These are phyloP conservation scores for Cladosporium oxysporum DNA, from an alignment of 2,329 filamentous ascomycete genomes.

Conservation along the genomic window DNA sequence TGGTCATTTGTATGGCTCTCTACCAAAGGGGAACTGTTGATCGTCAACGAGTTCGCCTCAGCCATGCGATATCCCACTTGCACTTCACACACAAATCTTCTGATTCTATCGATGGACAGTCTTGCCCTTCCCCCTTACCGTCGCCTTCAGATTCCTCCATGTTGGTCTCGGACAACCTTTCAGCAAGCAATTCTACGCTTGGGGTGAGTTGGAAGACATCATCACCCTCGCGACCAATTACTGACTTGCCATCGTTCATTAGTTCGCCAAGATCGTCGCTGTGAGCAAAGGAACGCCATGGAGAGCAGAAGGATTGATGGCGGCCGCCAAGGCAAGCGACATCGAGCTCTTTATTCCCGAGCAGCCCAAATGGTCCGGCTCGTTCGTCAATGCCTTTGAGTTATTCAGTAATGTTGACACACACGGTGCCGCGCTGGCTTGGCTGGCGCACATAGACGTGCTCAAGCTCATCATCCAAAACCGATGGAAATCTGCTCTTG, in stretches of 20 bases:
- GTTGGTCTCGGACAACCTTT: neutral
- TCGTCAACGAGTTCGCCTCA: no score
- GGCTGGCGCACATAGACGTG: conserved; percentile 38
- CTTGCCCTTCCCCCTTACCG: neutral
- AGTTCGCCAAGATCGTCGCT: neutral
- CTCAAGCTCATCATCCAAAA: conserved; percentile 35
- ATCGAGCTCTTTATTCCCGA: neutral
- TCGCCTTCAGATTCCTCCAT: neutral
- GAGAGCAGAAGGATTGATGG: neutral
- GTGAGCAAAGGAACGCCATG: neutral
- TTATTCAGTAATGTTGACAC: conserved; percentile 18
- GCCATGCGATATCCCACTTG: no score
- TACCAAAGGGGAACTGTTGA: no score
- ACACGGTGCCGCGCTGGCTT: conserved; percentile 29
- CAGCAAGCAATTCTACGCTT: neutral
- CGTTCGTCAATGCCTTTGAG: neutral
- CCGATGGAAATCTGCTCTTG: conserved; percentile 32
- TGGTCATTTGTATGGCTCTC: no score
- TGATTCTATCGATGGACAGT: no score
- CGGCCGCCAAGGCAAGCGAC: neutral
- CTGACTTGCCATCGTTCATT: neutral
- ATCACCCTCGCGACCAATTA: neutral
- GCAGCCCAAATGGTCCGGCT: neutral
- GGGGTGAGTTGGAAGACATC: neutral
- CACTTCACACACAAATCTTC: no score